Evolutionary conservation across 176 grass and related monocot species (phyloP).

Genomic region (Canna indica): DNA sequence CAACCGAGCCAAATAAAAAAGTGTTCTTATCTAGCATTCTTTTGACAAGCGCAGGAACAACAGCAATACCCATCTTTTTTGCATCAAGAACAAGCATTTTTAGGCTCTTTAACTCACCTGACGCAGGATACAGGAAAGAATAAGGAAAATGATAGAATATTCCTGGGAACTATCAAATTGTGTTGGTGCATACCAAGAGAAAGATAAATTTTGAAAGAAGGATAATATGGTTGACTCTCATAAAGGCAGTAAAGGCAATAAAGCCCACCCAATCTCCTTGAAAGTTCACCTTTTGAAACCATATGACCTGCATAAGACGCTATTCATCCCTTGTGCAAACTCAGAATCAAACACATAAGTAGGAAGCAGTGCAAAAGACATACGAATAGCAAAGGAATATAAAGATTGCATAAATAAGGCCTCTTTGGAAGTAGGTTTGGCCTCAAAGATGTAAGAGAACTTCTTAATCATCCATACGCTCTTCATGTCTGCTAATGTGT

Average conservation of each 20-base stretch:
- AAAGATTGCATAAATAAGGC: conserved; percentile 88
- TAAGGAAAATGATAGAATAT: not conserved
- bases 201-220: conserved; percentile 75
- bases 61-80: conserved; percentile 36
- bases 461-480: conserved; percentile 61
- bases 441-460: conserved; percentile 75
- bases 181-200: conserved; percentile 45
- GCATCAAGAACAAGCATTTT: conserved; percentile 46
- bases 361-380: not conserved
- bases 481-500: conserved; percentile 44
- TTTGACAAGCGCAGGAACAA: conserved; percentile 52
- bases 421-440: conserved; percentile 44
- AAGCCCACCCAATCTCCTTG: conserved; percentile 56
- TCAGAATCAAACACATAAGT: not conserved
- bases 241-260: conserved; percentile 95
- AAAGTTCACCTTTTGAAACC: conserved; percentile 40
- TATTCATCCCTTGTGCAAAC: not conserved
- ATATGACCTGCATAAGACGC: conserved; percentile 41
- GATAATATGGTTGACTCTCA: conserved; percentile 77
- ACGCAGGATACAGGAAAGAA: conserved; percentile 12
- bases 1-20: conserved; percentile 70
- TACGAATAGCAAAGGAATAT: conserved; percentile 62
- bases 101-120: conserved; percentile 63
- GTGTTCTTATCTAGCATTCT: conserved; percentile 65
- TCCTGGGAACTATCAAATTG: not conserved